Evolutionary conservation across 2,329 filamentous ascomycete genomes (phyloP).

Genomic region (Colletotrichum sp.): DNA sequence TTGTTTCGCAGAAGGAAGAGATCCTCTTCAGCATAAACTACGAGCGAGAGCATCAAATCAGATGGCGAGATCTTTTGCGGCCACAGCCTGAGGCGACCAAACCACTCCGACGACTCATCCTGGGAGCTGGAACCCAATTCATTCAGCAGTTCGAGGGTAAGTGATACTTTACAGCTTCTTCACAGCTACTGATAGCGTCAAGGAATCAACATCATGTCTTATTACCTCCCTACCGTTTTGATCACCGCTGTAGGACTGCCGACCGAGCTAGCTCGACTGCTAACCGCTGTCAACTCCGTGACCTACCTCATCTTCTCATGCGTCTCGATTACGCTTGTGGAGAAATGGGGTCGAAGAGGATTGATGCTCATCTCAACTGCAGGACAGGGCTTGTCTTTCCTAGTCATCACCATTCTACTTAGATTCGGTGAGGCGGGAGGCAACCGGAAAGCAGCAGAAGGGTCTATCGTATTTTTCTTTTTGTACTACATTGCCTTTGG

Average conservation of each 20-base stretch:
- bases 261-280: slow-evolving; percentile 50
- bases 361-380: slow-evolving; percentile 34
- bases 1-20: neutral
- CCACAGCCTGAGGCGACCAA: neutral
- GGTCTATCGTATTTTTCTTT: slow-evolving; percentile 35
- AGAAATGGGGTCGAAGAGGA: slow-evolving; percentile 29
- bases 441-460: slow-evolving; percentile 27
- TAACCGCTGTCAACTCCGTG: slow-evolving; percentile 49
- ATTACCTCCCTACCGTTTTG: slow-evolving; percentile 50
- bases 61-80: neutral
- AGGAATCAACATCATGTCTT: slow-evolving; percentile 27
- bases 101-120: neutral
- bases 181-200: neutral
- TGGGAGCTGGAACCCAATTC: neutral
- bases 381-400: slow-evolving; percentile 30
- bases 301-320: slow-evolving; percentile 27
- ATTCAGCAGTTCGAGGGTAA: neutral
- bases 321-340: slow-evolving; percentile 31
- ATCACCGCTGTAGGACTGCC: slow-evolving; percentile 53
- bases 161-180: slow-evolving; percentile 28
- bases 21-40: neutral
- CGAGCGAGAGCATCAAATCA: neutral
- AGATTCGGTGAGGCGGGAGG: slow-evolving; percentile 22
- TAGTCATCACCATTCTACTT: slow-evolving; percentile 31
- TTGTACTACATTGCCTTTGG: slow-evolving; percentile 34